Base-by-base conservation (phyloP, 108 stramenopile genomes). In the Parmales sp. region DNA sequence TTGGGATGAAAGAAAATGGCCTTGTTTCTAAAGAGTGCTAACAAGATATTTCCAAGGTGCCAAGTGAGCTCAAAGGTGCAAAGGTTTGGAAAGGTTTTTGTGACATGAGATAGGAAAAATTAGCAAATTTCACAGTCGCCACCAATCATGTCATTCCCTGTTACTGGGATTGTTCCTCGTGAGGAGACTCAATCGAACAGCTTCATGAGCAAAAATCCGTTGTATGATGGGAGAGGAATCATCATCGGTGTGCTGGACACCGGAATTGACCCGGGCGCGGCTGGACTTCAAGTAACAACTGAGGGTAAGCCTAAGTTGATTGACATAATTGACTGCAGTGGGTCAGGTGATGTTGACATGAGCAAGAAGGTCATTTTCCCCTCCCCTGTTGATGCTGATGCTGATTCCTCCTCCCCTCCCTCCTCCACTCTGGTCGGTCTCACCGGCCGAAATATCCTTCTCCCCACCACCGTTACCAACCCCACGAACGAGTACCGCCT, bases 181-280 rank as follows among this genome's bases (percentile, higher is more conserved):
- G 49, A 69, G 19, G 86, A 87, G 72, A 87, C 83, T 9, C 64
- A 75, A 16, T 65, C 74, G 25, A 34, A 73, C 39, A 64, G 71
- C 7, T 80, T 85, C 46, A 16, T 76, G 23, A 38, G 72, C 18
- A 60, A 74, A n/a, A 45, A 85, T 45, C 82, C 85, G n/a, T 28
- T 63, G 6, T 73, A 71, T 69, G 88, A 94, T 79, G 95, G 95
- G 4, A 73, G 81, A 0, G 86, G 83, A 7, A 78, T 93, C 18
- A 69, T 78, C 36, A 83, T 94, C 44, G 91, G 82, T 13, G 83
- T 96, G 43, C 67, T 94, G 65, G 95, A 96, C 74, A 93, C 95
- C 0, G 95, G 95, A 20, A 81, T 90, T 45, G 95, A 96, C 66
- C 89, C 90, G 6, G 86, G 75, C 1, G 91, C 92, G 0, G 71